Percentiles rank a stretch among this genome's conserved stretches.
Evolutionary conservation across 352 stramenopile genomes (phyloP).

Genomic region (Bremia lactucae): DNA sequence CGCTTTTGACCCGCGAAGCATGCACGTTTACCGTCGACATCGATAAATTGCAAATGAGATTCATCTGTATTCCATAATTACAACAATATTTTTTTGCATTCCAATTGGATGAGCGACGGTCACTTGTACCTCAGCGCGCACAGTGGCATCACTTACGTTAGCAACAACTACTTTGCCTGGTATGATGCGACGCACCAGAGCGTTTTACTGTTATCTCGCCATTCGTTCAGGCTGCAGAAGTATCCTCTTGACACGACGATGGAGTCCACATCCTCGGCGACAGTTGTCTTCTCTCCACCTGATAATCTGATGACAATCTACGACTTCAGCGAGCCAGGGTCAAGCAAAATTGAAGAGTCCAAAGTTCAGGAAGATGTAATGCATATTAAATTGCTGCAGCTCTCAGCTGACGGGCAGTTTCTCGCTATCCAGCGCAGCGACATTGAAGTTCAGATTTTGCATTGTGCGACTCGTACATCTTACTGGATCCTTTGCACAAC

Average conservation of each 20-base stretch:
- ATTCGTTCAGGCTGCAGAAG: conserved; percentile 26
- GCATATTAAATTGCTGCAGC: conserved; percentile 25
- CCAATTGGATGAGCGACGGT: conserved; percentile 41
- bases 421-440: conserved; percentile 73
- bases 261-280: conserved; percentile 9
- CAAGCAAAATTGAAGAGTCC: conserved; percentile 1
- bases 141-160: conserved; percentile 33
- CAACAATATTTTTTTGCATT: no score
- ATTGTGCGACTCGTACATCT: conserved; percentile 26
- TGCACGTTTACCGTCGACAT: conserved; percentile 3
- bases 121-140: conserved; percentile 49
- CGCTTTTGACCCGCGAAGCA: not conserved
- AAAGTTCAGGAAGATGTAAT: conserved; percentile 1
- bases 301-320: conserved; percentile 25
- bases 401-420: conserved; percentile 61
- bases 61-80: no score
- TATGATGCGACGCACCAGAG: conserved; percentile 45
- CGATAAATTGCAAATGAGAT: no score
- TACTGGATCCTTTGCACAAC: conserved; percentile 69
- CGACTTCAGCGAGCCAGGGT: conserved; percentile 24
- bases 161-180: conserved; percentile 28
- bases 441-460: conserved; percentile 69
- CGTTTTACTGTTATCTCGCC: conserved; percentile 35
- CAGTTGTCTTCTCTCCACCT: not conserved
- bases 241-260: conserved; percentile 30